Conservation (phyloP, 257 asterid genomes). For the Echites panduratus region DNA sequence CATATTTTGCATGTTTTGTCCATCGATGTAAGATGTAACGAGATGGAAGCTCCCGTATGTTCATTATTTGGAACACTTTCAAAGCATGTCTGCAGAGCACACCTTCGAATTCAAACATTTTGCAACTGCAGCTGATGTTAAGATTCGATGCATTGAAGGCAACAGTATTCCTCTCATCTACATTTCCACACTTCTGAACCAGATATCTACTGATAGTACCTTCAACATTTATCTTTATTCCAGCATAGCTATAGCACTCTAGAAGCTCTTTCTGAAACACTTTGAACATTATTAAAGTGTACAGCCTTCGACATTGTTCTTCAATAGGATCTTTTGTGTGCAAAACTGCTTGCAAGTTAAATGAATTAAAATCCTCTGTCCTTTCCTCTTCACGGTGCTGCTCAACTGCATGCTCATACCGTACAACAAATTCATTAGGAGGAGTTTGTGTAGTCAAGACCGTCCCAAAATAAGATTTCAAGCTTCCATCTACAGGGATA, state of each 20-base stretch:
- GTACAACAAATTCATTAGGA: constrained; percentile 47
- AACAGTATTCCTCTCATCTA: constrained; percentile 83
- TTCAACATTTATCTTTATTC: constrained; percentile 77
- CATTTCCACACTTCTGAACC: constrained; percentile 72
- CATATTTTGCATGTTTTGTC: constrained; percentile 71
- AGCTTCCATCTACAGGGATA: constrained; percentile 71
- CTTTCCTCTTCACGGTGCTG: constrained; percentile 79
- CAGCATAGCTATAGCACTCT: constrained; percentile 79
- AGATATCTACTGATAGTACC: constrained; percentile 77
- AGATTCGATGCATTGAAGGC: constrained; percentile 82
- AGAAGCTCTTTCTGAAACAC: constrained; percentile 86
- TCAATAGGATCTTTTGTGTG: constrained; percentile 95
- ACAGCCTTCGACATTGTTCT: constrained; percentile 83
- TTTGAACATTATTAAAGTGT: constrained; percentile 71
- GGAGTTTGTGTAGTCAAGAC: constrained; percentile 58
- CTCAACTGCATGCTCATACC: constrained; percentile 74
- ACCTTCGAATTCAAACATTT: constrained; percentile 92
- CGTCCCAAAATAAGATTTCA: constrained; percentile 62
- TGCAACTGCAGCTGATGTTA: constrained; percentile 81
- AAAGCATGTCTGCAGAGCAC: constrained; percentile 78
- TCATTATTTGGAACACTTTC: constrained; percentile 82
- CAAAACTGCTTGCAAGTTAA: constrained; percentile 58
- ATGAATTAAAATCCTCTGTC: constrained; percentile 78
- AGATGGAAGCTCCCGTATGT: constrained; percentile 81
- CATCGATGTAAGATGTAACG: constrained; percentile 80